Conservation (phyloP, 2,329 filamentous ascomycete genomes). For the Neospermospora avenae region DNA sequence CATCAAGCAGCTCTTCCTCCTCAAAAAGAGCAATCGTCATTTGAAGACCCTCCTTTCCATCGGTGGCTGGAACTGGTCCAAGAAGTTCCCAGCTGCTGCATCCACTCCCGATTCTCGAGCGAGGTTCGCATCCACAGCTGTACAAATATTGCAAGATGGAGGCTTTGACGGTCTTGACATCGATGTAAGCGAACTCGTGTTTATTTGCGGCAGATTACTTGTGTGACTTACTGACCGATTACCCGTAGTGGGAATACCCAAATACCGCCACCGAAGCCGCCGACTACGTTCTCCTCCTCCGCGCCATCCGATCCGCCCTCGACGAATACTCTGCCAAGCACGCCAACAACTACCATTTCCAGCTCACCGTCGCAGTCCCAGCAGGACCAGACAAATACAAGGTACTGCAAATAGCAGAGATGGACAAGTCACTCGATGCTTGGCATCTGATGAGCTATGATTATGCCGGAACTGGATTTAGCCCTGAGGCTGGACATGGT, state of each 20-base stretch:
- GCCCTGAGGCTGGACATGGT: background rate
- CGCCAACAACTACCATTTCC: slow-evolving; percentile 48
- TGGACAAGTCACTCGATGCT: slow-evolving; percentile 49
- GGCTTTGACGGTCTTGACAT: slow-evolving; percentile 28
- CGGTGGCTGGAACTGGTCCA: slow-evolving; percentile 82
- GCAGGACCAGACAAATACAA: slow-evolving; percentile 48
- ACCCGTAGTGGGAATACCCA: slow-evolving; percentile 22
- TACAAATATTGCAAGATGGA: slow-evolving; percentile 18
- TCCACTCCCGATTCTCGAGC: slow-evolving; percentile 49
- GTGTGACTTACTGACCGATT: background rate
- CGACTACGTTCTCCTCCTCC: slow-evolving; percentile 30
- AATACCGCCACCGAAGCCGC: slow-evolving; percentile 13
- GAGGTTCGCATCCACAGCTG: slow-evolving; percentile 20
- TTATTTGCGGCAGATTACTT: background rate
- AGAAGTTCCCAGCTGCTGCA: slow-evolving; percentile 68
- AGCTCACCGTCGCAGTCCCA: slow-evolving; percentile 51
- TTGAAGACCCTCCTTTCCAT: slow-evolving; percentile 78
- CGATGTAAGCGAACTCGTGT: slow-evolving; percentile 5
- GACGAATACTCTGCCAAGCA: slow-evolving; percentile 46
- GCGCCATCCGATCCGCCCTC: slow-evolving; percentile 38
- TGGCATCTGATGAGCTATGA: slow-evolving; percentile 70
- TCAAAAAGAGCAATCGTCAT: slow-evolving; percentile 75
- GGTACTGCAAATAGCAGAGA: slow-evolving; percentile 42
- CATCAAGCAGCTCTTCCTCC: slow-evolving; percentile 72
- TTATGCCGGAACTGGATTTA: slow-evolving; percentile 51